Base-by-base conservation (phyloP, 345 rosid genomes). In the Brassica cretica region DNA sequence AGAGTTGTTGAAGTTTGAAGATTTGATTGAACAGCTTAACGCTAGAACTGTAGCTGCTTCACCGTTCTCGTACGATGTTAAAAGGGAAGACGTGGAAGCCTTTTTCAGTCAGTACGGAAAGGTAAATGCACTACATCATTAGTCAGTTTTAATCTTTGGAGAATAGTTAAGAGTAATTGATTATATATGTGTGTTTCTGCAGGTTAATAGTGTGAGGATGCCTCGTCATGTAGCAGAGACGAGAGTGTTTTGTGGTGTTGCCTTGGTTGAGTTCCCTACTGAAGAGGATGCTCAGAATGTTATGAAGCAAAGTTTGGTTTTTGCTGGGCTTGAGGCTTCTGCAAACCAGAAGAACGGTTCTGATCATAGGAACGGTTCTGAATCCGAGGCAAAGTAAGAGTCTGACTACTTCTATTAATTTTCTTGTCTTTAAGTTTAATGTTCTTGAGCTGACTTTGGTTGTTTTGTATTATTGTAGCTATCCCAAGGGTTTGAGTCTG, bases 181-280 rank as follows among this genome's bases (percentile, higher is more conserved):
- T 25, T 61, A 5, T 79, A 8, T 49, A 8, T 78, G 49, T 55
- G 69, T 55, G 8, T 59, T 56, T 53, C 21, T 10, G 29, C 87
- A 93, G 99, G 93, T 95, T 24, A 87, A 86, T 70, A 93, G 98
- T 74, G 91, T 95, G 84, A 93, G 98, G 84, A 73, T 95, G 86
- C 98, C 99, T 76, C 91, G 89, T 49, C 98, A 88, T 86, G 86
- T 88, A 24, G 92, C 85, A 44, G 93, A 93, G 81, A 81, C 85
- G 37, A 89, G 86, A 78, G 72, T 85, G 8, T 89, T 93, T 76
- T 84, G 83, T 83, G 99, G 99, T 24, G 86, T 93, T 79, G 97
- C 94, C 72, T 79, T 93, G 87, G 74, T 95, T 60, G 99, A 95
- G 82, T 90, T 95, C 80, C 87, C 93, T 69, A 65, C 87, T 2